A percentile compares a stretch with the other conserved stretches of the same genome.
phyloP scores from a whole-genome alignment of 768 basidiomycete species.

The Mycena haematopus region DNA sequence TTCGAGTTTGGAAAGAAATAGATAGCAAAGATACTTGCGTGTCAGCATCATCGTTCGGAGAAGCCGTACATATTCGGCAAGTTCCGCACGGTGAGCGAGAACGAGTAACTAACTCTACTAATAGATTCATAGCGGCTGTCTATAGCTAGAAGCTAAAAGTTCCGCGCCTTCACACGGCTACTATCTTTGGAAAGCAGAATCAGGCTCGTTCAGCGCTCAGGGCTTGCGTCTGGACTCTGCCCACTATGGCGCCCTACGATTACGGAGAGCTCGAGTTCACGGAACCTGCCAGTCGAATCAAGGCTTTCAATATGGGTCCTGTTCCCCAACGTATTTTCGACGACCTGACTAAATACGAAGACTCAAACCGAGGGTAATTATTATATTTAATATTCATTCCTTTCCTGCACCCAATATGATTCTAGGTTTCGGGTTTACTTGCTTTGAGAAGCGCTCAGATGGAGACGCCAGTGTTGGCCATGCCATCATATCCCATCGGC shows the following conservation, averaged over 20 bases:
- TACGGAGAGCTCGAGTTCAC: constrained; percentile 42
- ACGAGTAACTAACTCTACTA: too few relatives aligned
- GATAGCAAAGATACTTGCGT: too few relatives aligned
- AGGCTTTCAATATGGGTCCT: constrained; percentile 43
- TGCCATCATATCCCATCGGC: constrained; percentile 44
- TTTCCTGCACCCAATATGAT: neutral
- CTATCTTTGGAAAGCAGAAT: too few relatives aligned
- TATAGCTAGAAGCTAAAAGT: too few relatives aligned
- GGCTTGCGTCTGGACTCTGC: neutral
- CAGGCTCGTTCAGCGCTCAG: neutral
- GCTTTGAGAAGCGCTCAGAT: constrained; percentile 15
- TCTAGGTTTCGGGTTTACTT: constrained; percentile 16
- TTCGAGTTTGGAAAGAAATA: neutral
- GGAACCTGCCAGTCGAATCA: constrained; percentile 46
- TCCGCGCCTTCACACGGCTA: too few relatives aligned
- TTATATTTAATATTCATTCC: constrained; percentile 1
- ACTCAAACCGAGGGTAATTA: constrained; percentile 46
- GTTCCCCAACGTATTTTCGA: constrained; percentile 41
- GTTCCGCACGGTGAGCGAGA: neutral
- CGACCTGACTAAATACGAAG: constrained; percentile 46
- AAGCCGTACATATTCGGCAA: neutral
- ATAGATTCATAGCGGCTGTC: too few relatives aligned
- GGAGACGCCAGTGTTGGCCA: constrained; percentile 1
- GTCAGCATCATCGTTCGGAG: too few relatives aligned
- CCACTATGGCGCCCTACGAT: constrained; percentile 30